Conservation (phyloP, 1,284 basidiomycete genomes). For the Hymenochaete sp. region DNA sequence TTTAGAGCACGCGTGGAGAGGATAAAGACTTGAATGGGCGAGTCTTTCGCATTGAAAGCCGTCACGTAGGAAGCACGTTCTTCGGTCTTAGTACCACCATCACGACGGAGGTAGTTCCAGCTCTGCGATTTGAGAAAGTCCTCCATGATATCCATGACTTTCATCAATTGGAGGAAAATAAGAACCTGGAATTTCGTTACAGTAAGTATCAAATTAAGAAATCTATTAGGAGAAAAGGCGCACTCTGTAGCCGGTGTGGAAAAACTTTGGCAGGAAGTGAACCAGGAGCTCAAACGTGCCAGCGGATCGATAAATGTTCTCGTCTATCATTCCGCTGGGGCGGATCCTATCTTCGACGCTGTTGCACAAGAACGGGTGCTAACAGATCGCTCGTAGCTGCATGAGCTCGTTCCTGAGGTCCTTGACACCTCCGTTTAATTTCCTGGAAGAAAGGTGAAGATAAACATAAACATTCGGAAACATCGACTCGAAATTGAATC, state of each 20-base stretch:
- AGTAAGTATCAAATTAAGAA: conserved; percentile 12
- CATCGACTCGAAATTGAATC: conserved; percentile 3
- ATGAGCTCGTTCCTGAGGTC: conserved; percentile 96
- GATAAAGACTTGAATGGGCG: conserved; percentile 91
- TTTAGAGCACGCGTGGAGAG: conserved; percentile 95
- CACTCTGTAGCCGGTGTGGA: conserved; percentile 87
- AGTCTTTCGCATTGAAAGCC: conserved; percentile 86
- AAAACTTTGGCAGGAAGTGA: conserved; percentile 92
- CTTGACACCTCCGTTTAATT: conserved; percentile 71
- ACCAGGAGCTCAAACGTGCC: conserved; percentile 97
- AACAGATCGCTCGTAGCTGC: conserved; percentile 99
- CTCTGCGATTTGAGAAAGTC: conserved; percentile 91
- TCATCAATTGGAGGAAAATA: conserved; percentile 99
- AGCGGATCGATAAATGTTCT: conserved; percentile 79
- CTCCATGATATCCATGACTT: conserved; percentile 99
- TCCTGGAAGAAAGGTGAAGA: conserved; percentile 24
- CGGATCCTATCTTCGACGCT: conserved; percentile 92
- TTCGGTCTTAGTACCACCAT: conserved; percentile 97
- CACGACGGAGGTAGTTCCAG: conserved; percentile 89
- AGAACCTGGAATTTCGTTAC: conserved; percentile 52
- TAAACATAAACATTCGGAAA: not conserved
- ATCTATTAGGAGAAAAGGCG: conserved; percentile 7
- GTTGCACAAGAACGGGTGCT: conserved; percentile 94
- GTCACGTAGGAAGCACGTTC: conserved; percentile 89
- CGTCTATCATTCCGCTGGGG: conserved; percentile 72